Base-by-base conservation (phyloP, 495 filamentous ascomycete species). In the Rostrohypoxylon terebratum region DNA sequence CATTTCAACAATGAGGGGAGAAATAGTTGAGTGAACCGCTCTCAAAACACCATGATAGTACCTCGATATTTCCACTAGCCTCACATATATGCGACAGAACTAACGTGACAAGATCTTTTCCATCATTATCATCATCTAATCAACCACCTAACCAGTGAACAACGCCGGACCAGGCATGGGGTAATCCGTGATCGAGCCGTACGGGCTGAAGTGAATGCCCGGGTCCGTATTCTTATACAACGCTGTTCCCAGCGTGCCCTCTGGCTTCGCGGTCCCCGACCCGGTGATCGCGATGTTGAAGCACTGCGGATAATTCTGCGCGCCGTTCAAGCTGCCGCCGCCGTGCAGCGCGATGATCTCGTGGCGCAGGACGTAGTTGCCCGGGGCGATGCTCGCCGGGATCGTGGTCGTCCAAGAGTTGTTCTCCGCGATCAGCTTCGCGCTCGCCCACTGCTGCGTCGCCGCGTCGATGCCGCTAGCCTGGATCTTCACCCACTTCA, bases 231-330 rank as follows among this genome's bases (percentile, higher is more conserved):
- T 74, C 59, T 81, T 84, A 74, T 90, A 90, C 34, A 90, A 83
- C 33, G 77, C 77, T 4, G 85, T 86, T 58, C 88, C 88, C 11
- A 85, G 76, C 25, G 85, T 85, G 23, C 88, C 88, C 4, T 70
- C 45, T 10, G 88, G 87, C 28, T 77, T 80, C 67, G 82, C 85
- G 50, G 84, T 87, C 47, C 89, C 90, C 18, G 83, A 81, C 38
- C 90, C 89, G 6, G 86, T 87, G 69, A 93, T 81, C 68, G 87
- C 81, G 63, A 92, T 77, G 79, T 91, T 92, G 76, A 91, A 79
- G 77, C 90, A 93, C 60, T 90, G 77, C 5, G 89, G 90, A 78
- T 92, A 93, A 81, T 87, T 88, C 81, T 93, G 90, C 1, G 89
- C 88, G 20, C 89, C 89, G 68, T 87, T 80, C 25, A 77, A 63